Percentiles rank a stretch among this genome's conserved stretches.
These are phyloP conservation scores for Neurospora tetraspora DNA, from an alignment of 495 filamentous ascomycete species.

Conservation along the genomic window DNA sequence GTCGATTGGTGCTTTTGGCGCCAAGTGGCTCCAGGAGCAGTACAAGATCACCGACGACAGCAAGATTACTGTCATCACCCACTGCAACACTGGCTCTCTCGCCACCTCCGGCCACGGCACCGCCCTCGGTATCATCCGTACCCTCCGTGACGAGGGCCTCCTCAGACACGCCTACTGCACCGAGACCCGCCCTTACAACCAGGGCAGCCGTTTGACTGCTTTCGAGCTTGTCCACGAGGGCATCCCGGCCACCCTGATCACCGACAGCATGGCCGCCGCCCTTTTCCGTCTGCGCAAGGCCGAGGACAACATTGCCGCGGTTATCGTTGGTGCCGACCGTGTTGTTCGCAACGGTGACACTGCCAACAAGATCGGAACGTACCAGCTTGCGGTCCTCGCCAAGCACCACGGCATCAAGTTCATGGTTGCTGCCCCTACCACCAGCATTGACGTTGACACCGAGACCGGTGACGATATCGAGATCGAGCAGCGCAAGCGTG, in stretches of 20 bases:
- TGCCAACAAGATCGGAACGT: conserved; percentile 98
- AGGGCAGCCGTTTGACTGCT: conserved; percentile 88
- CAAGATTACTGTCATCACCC: conserved; percentile 69
- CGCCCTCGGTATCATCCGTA: conserved; percentile 85
- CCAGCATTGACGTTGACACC: conserved; percentile 83
- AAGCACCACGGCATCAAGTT: conserved; percentile 85
- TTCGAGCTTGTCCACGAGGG: conserved; percentile 90
- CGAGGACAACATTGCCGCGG: conserved; percentile 57
- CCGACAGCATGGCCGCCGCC: conserved; percentile 91
- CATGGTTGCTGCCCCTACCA: conserved; percentile 86
- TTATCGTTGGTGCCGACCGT: conserved; percentile 90
- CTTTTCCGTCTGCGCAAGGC: conserved; percentile 53
- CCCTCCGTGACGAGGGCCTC: conserved; percentile 51
- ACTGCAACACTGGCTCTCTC: conserved; percentile 97
- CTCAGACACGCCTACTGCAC: conserved; percentile 86
- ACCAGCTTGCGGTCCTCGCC: conserved; percentile 76
- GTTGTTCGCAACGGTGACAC: conserved; percentile 96
- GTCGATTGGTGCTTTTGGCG: conserved; percentile 71
- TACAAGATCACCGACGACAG: conserved; percentile 30
- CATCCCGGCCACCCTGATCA: conserved; percentile 88
- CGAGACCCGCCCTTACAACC: conserved; percentile 95
- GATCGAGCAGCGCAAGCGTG: conserved; percentile 74
- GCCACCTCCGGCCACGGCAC: conserved; percentile 96
- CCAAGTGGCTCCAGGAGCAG: conserved; percentile 61
- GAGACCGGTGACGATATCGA: conserved; percentile 62